Conservation (phyloP, 768 basidiomycete species). For the Suillus variegatus region DNA sequence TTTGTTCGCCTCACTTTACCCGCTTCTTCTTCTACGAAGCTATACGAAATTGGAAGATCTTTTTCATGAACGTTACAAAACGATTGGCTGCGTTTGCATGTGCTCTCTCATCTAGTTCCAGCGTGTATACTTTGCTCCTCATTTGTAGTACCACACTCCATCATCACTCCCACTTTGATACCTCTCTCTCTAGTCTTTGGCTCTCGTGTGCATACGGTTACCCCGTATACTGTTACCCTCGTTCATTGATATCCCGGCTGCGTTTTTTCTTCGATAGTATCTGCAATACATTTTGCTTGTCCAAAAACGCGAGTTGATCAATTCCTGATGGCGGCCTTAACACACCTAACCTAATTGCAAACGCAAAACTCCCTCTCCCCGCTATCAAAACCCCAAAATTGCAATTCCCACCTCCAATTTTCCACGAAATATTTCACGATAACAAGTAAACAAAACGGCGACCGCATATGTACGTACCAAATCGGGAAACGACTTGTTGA, state of each 20-base stretch:
- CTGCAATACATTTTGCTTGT: constrained; percentile 16
- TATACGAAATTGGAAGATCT: constrained; percentile 37
- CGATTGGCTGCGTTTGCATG: constrained; percentile 36
- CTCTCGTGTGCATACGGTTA: constrained; percentile 36
- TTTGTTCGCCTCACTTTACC: constrained; percentile 22
- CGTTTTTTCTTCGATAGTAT: constrained; percentile 13
- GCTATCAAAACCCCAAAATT: background rate
- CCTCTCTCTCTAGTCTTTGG: constrained; percentile 21
- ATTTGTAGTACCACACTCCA: constrained; percentile 38
- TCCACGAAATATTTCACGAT: background rate
- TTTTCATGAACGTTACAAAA: constrained; percentile 35
- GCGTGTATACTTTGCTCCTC: constrained; percentile 38
- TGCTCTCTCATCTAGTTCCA: constrained; percentile 35
- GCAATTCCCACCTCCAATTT: background rate
- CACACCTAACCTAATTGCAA: background rate
- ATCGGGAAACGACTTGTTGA: constrained; percentile 16
- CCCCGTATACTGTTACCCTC: constrained; percentile 39
- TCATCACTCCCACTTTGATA: constrained; percentile 35
- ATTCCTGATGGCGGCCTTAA: too few relatives aligned
- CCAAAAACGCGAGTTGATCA: too few relatives aligned
- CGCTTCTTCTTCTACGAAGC: constrained; percentile 28
- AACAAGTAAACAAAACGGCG: constrained; percentile 15
- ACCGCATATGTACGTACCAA: constrained; percentile 3
- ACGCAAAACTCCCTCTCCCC: background rate
- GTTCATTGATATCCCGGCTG: constrained; percentile 33